Base-by-base conservation (phyloP, 768 basidiomycete species). In the Amanita molliuscula region DNA sequence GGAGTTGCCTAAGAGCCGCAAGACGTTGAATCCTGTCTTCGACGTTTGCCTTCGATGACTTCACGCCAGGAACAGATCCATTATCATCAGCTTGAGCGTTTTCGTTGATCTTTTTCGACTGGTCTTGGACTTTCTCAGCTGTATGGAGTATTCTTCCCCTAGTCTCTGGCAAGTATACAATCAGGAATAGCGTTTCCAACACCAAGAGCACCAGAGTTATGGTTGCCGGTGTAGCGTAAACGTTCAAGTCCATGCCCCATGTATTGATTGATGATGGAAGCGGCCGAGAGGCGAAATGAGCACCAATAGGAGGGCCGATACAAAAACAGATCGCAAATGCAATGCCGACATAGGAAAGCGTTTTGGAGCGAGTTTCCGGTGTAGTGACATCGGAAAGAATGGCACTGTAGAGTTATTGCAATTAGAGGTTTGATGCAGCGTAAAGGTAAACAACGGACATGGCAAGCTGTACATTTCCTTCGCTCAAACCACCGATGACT, bases 271-370 rank as follows among this genome's bases (percentile, higher is more conserved):
- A 74, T 11, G 74, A 60, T 2, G 88, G 83, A 6, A 88, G 65
- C 1, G 91, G 88, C 26, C 76, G 77, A n/a, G 91, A 85, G 1
- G 94, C 90, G 66, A 97, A 93, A 69, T 93, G 95, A 2, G 95
- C 95, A 45, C 95, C 95, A 51, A 99, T 83, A 13, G 91, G 89
- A 28, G 95, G 95, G 4, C 91, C 90, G 44, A 90, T 81, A 63
- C 81, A 84, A 67, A 97, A 98, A 63, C 92, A 95, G 44, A 97
- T 82, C 13, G 92, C 88, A 59, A 99, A 99, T 0, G 96, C 95
- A 41, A 98, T 89, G 11, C 96, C 95, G 40, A 99, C 85, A 52
- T 95, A 78, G 0, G 96, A 88, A 15, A 99, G 79, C 3, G 88
- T 83, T 61, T 78, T 85, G 3, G 90, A 86, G 18, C 95, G 83